Evolutionary conservation across 164 flowering plant genomes (phyloP), one percentile per base, ranked within the genome.

Genomic region (Aristolochia fimbriata): DNA sequence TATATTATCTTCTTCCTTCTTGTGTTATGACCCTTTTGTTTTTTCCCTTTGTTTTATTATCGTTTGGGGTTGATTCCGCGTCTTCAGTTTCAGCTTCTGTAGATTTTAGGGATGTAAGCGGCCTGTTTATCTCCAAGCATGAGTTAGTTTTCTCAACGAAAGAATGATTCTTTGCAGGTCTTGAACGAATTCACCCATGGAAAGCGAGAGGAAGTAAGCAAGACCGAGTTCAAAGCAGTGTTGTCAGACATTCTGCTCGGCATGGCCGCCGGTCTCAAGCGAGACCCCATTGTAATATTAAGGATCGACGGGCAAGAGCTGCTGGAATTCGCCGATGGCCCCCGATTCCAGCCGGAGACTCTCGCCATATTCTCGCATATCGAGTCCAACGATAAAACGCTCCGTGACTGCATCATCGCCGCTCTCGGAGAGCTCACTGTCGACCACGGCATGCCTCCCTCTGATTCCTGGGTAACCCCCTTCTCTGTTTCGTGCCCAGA

Each of bases 231-330:
- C 61, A 82, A 81, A 70, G 82, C 68, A 63, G 97, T 86, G 51
- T 80, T 87, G 0, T 93, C 90, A 48, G 94, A 87, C 66, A 70
- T 86, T 69, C 62, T 87, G 10, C 33, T 85, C 65, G 97, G 92
- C 74, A 93, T 93, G 97, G 96, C 97, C 20, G 77, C 91, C 0
- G 98, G 98, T 1, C 70, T 90, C 70, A 83, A 87, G 81, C 77
- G 98, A 37, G 97, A 88, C 60, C 96, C 98, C 7, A 76, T 90
- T 53, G 92, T 90, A 63, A 90, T 93, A 53, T 88, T 93, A 60
- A 87, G 98, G 19, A 87, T 93, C 10, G 97, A 93, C 41, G 97
- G 98, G 9, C 92, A 90, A 63, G 98, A 93, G 55, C 89, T 93
- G 8, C 47, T 22, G 4, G 97, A 88, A 67, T 93, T 87, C 71